Conservation (phyloP, 108 stramenopile genomes). For the Fragilariopsis cylindrus region DNA sequence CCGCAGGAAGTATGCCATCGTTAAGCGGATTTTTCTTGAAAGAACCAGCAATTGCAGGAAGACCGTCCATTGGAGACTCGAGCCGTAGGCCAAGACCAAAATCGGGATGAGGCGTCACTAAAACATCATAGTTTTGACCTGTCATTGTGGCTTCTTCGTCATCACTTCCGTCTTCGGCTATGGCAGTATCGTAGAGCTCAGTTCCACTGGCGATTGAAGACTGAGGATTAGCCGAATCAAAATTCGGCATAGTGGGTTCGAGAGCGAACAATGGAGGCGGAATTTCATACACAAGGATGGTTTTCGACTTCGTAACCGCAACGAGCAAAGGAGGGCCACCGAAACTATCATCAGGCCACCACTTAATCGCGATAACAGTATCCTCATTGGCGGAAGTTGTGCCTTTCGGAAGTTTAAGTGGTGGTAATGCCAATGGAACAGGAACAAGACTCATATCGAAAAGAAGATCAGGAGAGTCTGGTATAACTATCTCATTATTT, state of each 20-base stretch:
- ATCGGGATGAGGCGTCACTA: slow-evolving; percentile 78
- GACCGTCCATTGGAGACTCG: slow-evolving; percentile 72
- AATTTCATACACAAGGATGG: slow-evolving; percentile 73
- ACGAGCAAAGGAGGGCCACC: slow-evolving; percentile 71
- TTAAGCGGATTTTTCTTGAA: slow-evolving; percentile 85
- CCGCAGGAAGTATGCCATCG: slow-evolving; percentile 84
- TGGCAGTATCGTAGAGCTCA: slow-evolving; percentile 8
- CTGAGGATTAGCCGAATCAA: slow-evolving; percentile 59
- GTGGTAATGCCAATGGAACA: slow-evolving; percentile 60
- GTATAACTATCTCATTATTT: slow-evolving; percentile 7
- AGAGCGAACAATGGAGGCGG: slow-evolving; percentile 74
- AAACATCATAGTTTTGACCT: slow-evolving; percentile 63
- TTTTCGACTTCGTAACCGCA: slow-evolving; percentile 53
- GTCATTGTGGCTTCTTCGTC: slow-evolving; percentile 20
- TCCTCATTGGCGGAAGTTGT: slow-evolving; percentile 21
- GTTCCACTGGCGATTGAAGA: slow-evolving; percentile 26
- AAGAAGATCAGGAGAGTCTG: slow-evolving; percentile 28
- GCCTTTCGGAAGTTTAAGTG: slow-evolving; percentile 53
- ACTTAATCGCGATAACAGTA: slow-evolving; percentile 43
- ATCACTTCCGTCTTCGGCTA: slow-evolving; percentile 12
- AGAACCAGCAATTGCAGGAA: slow-evolving; percentile 82
- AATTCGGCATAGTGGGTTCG: slow-evolving; percentile 74
- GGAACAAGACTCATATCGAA: slow-evolving; percentile 67
- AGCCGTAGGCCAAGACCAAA: slow-evolving; percentile 83
- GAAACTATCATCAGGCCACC: slow-evolving; percentile 80